These are phyloP conservation scores for Rhododendron molle DNA, from an alignment of 148 eudicot genomes.

Conservation along the genomic window DNA sequence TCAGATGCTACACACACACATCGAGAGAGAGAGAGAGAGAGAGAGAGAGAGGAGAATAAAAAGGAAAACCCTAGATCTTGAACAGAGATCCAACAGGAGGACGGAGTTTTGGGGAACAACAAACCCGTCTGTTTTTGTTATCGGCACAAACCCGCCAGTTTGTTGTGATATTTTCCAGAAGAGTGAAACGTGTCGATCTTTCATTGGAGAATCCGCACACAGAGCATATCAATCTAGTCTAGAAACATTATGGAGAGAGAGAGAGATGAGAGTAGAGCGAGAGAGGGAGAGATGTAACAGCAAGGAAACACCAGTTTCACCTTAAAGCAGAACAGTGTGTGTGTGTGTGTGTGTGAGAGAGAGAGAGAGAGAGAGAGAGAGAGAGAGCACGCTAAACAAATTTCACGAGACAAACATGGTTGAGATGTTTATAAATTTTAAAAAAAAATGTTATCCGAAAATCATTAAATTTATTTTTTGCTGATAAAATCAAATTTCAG, in stretches of 20 bases:
- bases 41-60: background rate
- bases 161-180: conserved; percentile 6
- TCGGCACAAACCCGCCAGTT: conserved; percentile 3
- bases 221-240: conserved; percentile 1
- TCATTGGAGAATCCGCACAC: conserved; percentile 10
- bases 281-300: background rate
- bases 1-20: background rate
- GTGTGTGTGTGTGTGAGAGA: too few species aligned
- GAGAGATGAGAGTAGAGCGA: too few species aligned
- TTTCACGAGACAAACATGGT: too few species aligned
- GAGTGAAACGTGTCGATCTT: conserved; percentile 30
- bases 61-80: conserved; percentile 31
- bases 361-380: background rate
- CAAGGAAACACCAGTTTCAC: too few species aligned
- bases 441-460: too few species aligned
- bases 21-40: background rate
- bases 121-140: conserved; percentile 7
- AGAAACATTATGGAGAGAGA: background rate
- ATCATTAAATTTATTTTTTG: too few species aligned
- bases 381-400: background rate
- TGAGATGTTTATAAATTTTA: too few species aligned
- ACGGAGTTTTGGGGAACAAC: conserved; percentile 1
- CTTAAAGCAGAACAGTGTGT: too few species aligned
- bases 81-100: conserved; percentile 25
- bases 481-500: background rate